These are phyloP conservation scores for Torulaspora maleeae DNA, from an alignment of 805 yeast species.

Conservation along the genomic window DNA sequence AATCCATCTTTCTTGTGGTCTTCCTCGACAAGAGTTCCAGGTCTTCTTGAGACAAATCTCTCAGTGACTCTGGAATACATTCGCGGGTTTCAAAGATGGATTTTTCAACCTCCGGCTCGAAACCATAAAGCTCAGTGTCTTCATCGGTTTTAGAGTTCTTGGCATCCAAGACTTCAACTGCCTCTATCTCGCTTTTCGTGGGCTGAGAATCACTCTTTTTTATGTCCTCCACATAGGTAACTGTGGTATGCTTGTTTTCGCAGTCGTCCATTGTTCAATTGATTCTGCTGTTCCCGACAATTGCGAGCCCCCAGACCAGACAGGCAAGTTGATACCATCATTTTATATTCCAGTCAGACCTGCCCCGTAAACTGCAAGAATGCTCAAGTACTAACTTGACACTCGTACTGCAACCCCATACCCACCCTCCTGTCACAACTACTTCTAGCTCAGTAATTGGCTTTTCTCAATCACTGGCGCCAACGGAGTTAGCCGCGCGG, in stretches of 20 bases:
- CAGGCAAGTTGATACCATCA: neutral
- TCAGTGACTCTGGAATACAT: conserved; percentile 23
- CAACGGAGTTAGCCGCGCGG: neutral
- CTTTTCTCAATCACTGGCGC: neutral
- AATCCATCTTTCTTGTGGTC: conserved; percentile 46
- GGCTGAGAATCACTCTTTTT: conserved; percentile 1
- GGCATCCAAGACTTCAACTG: neutral
- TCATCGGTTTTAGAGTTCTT: neutral
- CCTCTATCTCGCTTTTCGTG: neutral
- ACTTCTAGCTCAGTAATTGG: too few relatives aligned
- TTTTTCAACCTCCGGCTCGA: conserved; percentile 1
- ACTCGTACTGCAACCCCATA: too few relatives aligned
- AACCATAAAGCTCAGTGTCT: conserved; percentile 1
- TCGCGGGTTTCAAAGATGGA: conserved; percentile 13
- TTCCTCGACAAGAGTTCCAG: conserved; percentile 41
- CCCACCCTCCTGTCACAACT: too few relatives aligned
- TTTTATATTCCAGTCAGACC: neutral
- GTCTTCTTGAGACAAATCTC: conserved; percentile 37
- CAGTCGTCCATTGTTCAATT: neutral
- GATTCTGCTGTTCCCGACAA: neutral
- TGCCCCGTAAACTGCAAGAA: neutral
- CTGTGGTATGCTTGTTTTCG: conserved; percentile 3
- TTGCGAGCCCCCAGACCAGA: neutral
- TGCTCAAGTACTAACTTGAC: neutral
- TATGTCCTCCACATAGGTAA: conserved; percentile 10